Conservation (phyloP, 495 filamentous ascomycete genomes). For the Podospora fimiseda region DNA sequence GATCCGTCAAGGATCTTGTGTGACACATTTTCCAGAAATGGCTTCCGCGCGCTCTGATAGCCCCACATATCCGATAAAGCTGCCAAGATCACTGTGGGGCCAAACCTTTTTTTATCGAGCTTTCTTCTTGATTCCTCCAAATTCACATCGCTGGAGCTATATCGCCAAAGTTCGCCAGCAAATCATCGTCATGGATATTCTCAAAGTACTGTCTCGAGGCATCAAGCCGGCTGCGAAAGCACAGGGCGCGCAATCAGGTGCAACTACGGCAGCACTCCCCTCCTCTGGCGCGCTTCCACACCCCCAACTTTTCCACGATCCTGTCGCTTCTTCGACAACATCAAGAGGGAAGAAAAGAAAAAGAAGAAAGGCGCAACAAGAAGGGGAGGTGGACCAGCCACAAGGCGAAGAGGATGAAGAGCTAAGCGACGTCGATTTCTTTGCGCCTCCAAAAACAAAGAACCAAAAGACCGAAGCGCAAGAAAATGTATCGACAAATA, state of each 20-base stretch:
- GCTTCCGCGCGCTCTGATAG: too few relatives aligned
- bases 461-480: constrained; percentile 8
- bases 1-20: too few relatives aligned
- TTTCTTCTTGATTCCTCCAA: neutral
- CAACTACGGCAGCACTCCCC: constrained; percentile 33
- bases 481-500: neutral
- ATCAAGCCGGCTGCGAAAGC: constrained; percentile 41
- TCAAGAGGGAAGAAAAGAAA: constrained; percentile 45
- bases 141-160: too few relatives aligned
- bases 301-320: constrained; percentile 46
- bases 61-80: too few relatives aligned
- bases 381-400: constrained; percentile 13
- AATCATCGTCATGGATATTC: constrained; percentile 65
- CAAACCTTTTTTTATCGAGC: constrained; percentile 14
- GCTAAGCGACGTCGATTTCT: constrained; percentile 42
- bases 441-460: constrained; percentile 30
- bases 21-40: too few relatives aligned
- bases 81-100: constrained; percentile 10
- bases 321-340: constrained; percentile 10
- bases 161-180: too few relatives aligned
- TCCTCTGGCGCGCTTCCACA: constrained; percentile 45
- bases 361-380: constrained; percentile 34
- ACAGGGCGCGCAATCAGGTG: constrained; percentile 16
- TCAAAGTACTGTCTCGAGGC: constrained; percentile 61
- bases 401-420: constrained; percentile 28